Conservation (phyloP, 1,284 basidiomycete species). For the Marasmius tenuissimus region DNA sequence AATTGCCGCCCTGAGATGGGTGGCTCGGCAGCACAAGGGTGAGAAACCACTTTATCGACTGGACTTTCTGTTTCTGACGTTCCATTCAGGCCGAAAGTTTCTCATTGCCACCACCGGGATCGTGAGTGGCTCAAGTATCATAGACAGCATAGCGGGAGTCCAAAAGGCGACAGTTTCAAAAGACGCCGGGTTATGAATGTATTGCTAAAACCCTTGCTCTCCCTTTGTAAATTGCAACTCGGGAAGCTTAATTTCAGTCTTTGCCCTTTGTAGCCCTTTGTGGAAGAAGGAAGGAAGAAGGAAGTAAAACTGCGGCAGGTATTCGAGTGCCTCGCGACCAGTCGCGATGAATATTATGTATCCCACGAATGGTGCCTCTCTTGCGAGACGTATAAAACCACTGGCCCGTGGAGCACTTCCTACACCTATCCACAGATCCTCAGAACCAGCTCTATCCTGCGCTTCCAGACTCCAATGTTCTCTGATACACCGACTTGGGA, state of each 20-base stretch:
- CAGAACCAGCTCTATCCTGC: too few species aligned
- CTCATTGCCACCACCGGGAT: constrained; percentile 89
- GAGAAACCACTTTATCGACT: constrained; percentile 20
- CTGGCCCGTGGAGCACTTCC: too few species aligned
- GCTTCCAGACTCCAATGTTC: too few species aligned
- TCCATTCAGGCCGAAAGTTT: constrained; percentile 69
- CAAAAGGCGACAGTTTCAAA: constrained; percentile 34
- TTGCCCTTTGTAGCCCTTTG: background rate
- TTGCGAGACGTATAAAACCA: too few species aligned
- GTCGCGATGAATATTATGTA: background rate
- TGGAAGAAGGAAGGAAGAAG: background rate
- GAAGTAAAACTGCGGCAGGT: background rate
- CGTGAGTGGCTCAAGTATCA: constrained; percentile 72
- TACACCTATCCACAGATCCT: too few species aligned
- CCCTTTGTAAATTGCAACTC: background rate
- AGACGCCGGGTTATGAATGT: constrained; percentile 26
- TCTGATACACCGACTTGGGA: background rate
- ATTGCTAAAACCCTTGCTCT: background rate
- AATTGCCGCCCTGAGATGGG: constrained; percentile 92
- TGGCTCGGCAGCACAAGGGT: constrained; percentile 82
- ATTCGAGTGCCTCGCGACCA: background rate
- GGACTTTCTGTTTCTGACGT: constrained; percentile 7
- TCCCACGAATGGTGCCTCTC: background rate
- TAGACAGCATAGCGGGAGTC: constrained; percentile 65
- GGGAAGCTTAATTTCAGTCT: background rate